Evolutionary conservation across 1,284 basidiomycete species (phyloP).

Genomic region (Meira miltonrushii): DNA sequence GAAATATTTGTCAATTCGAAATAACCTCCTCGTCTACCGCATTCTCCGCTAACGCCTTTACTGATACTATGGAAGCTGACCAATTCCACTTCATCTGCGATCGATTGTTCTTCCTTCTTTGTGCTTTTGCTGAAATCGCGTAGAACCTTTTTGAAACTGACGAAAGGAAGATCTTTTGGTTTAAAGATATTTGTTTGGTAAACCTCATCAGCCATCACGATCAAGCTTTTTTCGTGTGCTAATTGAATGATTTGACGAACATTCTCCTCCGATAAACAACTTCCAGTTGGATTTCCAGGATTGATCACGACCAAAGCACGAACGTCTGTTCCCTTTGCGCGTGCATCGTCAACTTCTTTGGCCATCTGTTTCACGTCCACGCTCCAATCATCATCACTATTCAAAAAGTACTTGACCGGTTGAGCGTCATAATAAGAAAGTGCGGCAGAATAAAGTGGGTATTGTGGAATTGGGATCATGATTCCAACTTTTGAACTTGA

Average conservation of each 20-base stretch:
- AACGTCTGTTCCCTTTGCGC: constrained; percentile 58
- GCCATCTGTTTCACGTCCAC: constrained; percentile 71
- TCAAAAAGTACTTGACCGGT: constrained; percentile 82
- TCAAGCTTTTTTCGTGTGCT: constrained; percentile 42
- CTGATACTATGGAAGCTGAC: constrained; percentile 49
- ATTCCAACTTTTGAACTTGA: constrained; percentile 64
- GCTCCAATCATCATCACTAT: constrained; percentile 76
- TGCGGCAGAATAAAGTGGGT: constrained; percentile 92
- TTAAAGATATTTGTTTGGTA: constrained; percentile 51
- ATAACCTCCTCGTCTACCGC: constrained; percentile 49
- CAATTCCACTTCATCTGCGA: constrained; percentile 43
- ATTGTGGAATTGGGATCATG: constrained; percentile 95
- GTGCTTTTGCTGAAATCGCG: constrained; percentile 26
- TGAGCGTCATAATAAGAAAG: constrained; percentile 76
- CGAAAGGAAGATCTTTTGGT: constrained; percentile 40
- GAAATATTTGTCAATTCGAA: constrained; percentile 49
- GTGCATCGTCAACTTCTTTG: constrained; percentile 65
- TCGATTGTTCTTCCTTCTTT: constrained; percentile 25
- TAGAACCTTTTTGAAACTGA: constrained; percentile 49
- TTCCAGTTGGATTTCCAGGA: constrained; percentile 50
- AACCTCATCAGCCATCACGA: constrained; percentile 50
- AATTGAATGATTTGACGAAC: constrained; percentile 42
- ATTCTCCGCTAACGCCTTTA: constrained; percentile 49
- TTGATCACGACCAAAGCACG: constrained; percentile 49
- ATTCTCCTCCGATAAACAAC: constrained; percentile 39